A percentile compares a stretch with the other conserved stretches of the same genome.
These are phyloP conservation scores for Sugiyamaella marilandica DNA, from an alignment of 805 yeast genomes.

Conservation along the genomic window DNA sequence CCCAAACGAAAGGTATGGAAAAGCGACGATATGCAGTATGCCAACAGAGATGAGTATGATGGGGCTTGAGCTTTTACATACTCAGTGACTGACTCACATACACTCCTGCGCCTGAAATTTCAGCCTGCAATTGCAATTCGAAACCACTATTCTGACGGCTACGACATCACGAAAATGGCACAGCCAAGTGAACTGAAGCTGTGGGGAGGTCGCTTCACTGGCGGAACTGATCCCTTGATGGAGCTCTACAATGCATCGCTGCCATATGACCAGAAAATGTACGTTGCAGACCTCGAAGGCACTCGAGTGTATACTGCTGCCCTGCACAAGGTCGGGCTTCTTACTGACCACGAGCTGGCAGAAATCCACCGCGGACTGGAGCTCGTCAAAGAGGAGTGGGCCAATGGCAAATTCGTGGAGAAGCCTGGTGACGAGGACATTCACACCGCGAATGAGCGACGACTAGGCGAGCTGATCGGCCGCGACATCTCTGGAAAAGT, in stretches of 20 bases:
- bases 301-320: conserved; percentile 92
- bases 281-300: conserved; percentile 88
- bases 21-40: neutral
- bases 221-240: conserved; percentile 94
- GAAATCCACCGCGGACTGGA: conserved; percentile 83
- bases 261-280: conserved; percentile 95
- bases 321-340: conserved; percentile 67
- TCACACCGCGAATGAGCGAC: conserved; percentile 97
- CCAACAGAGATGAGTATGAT: neutral
- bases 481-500: conserved; percentile 92
- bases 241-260: conserved; percentile 93
- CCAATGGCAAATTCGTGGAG: conserved; percentile 56
- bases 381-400: conserved; percentile 77
- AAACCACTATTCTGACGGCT: neutral
- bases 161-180: conserved; percentile 3
- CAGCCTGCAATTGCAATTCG: neutral
- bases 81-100: neutral
- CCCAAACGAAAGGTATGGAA: neutral
- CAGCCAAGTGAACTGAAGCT: conserved; percentile 57
- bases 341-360: conserved; percentile 64
- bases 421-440: conserved; percentile 94
- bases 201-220: conserved; percentile 99
- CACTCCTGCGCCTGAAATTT: neutral
- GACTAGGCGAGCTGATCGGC: conserved; percentile 95
- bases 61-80: neutral